These are phyloP conservation scores for Pyricularia sp. DNA, from an alignment of 2,329 filamentous ascomycete genomes.

Conservation along the genomic window DNA sequence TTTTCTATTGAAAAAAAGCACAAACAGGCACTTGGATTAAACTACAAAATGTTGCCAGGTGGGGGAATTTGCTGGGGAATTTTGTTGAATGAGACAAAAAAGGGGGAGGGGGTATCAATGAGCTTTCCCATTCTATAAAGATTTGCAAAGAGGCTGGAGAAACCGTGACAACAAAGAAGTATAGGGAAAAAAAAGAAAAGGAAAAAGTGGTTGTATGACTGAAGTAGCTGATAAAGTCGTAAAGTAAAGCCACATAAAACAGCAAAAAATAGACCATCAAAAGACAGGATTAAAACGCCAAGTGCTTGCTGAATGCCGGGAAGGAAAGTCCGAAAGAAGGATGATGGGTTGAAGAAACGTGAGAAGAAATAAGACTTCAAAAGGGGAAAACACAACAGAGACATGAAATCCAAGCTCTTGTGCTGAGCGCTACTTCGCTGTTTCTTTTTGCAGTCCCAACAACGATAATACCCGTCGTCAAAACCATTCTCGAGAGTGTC, in stretches of 20 bases:
- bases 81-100: not conserved
- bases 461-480: not conserved
- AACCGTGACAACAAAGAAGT: not conserved
- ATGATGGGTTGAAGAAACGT: not conserved
- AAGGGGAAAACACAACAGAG: constrained; percentile 3
- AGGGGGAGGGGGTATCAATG: not conserved
- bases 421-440: not conserved
- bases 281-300: not conserved
- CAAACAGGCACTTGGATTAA: not conserved
- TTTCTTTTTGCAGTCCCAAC: not conserved
- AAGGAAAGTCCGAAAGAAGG: not conserved
- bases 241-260: not conserved
- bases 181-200: not conserved
- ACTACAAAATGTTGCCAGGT: not conserved
- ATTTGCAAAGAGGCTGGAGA: not conserved
- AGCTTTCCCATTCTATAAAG: not conserved
- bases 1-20: not conserved
- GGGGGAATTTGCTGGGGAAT: not conserved
- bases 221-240: not conserved
- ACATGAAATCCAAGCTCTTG: not conserved
- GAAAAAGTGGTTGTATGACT: not conserved
- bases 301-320: not conserved
- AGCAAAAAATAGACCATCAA: not conserved
- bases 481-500: not conserved
- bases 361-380: not conserved